Evolutionary conservation across 2,329 filamentous ascomycete genomes (phyloP).

Genomic region (Dendrostoma leiphaemia): DNA sequence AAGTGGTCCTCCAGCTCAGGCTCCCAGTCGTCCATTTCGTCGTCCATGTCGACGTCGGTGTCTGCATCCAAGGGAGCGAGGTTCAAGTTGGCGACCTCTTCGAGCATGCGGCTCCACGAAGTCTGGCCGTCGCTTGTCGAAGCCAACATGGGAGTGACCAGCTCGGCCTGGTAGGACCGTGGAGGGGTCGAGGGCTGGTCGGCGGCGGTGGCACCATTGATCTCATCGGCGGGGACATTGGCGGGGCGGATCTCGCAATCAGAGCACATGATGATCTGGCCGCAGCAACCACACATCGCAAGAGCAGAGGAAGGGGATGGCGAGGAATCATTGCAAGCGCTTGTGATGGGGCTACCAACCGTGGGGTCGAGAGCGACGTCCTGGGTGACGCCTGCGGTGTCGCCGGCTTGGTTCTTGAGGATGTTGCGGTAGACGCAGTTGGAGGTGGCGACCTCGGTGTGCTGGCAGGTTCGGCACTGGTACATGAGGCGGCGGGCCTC

Average conservation of each 20-base stretch:
- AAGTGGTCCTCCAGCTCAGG: conserved; percentile 9
- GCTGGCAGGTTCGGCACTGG: conserved; percentile 93
- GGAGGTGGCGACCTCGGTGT: conserved; percentile 80
- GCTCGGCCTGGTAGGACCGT: conserved; percentile 14
- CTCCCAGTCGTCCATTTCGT: conserved; percentile 19
- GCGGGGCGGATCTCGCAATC: conserved; percentile 32
- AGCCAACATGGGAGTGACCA: conserved; percentile 7
- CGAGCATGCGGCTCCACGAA: conserved; percentile 28
- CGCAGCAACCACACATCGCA: conserved; percentile 46
- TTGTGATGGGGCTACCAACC: conserved; percentile 64
- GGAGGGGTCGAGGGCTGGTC: conserved; percentile 11
- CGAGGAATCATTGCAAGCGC: conserved; percentile 8
- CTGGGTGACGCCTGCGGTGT: conserved; percentile 95
- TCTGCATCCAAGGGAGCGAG: conserved; percentile 17
- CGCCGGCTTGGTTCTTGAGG: conserved; percentile 85
- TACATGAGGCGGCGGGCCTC: conserved; percentile 83
- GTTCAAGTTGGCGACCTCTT: conserved; percentile 13
- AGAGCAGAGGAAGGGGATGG: conserved; percentile 20
- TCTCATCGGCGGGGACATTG: conserved; percentile 10
- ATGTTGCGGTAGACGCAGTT: conserved; percentile 95
- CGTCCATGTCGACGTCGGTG: conserved; percentile 14
- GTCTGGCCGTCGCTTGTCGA: conserved; percentile 10
- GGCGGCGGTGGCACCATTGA: conserved; percentile 16
- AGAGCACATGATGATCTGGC: conserved; percentile 41
- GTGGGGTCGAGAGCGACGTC: conserved; percentile 98